Conservation (phyloP, 345 rosid genomes). For the Turritis glabra region DNA sequence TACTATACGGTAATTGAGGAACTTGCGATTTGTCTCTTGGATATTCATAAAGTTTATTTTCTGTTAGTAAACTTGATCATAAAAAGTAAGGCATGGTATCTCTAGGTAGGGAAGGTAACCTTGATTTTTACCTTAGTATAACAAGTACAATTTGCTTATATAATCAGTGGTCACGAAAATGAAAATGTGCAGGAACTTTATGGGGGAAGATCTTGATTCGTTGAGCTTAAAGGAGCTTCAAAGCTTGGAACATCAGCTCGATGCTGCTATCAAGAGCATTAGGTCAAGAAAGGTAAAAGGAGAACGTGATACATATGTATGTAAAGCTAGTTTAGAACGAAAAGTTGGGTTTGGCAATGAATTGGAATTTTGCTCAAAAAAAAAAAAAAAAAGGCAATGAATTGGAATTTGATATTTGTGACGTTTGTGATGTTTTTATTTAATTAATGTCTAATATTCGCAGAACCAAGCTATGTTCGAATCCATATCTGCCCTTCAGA, state of each 20-base stretch:
- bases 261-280: constrained; percentile 67
- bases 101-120: not conserved
- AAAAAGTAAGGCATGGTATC: not conserved
- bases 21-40: not conserved
- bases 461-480: constrained; percentile 87
- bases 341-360: not conserved
- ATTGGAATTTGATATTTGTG: not conserved
- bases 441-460: not conserved
- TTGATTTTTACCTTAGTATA: not conserved
- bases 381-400: no score
- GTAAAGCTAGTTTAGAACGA: not conserved
- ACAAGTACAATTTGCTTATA: not conserved
- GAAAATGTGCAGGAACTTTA: constrained; percentile 59
- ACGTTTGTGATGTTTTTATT: not conserved
- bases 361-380: no score
- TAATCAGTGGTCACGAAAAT: not conserved
- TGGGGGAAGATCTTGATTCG: constrained; percentile 83
- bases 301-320: not conserved
- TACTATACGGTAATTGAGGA: not conserved
- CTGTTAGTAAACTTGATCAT: not conserved
- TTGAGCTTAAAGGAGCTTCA: constrained; percentile 77
- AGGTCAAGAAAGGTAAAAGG: constrained; percentile 65
- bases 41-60: not conserved
- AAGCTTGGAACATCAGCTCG: constrained; percentile 81
- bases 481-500: constrained; percentile 81